Conservation (phyloP, 2,329 filamentous ascomycete species). For the Penicillium occitanis region DNA sequence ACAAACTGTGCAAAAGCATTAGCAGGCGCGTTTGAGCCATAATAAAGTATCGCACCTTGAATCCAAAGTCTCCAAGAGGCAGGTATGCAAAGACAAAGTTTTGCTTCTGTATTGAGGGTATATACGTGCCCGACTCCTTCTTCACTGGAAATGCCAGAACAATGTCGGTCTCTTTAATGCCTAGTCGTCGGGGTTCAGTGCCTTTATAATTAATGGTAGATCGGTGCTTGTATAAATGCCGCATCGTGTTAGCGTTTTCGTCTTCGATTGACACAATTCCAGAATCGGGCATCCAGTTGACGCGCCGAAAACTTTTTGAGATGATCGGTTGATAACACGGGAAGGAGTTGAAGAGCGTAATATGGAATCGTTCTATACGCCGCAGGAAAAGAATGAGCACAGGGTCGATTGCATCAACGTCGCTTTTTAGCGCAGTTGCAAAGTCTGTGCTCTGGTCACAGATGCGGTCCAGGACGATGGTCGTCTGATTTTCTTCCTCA, state of each 20-base stretch:
- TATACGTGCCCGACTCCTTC: background rate
- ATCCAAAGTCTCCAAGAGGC: slow-evolving; percentile 18
- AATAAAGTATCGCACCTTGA: slow-evolving; percentile 15
- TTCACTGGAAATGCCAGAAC: background rate
- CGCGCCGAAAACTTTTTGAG: background rate
- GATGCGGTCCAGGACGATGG: background rate
- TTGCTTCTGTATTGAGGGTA: slow-evolving; percentile 8
- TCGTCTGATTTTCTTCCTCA: slow-evolving; percentile 1
- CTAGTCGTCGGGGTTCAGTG: background rate
- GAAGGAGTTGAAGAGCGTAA: background rate
- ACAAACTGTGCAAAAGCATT: slow-evolving; percentile 6
- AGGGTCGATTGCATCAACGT: background rate
- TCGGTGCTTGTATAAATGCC: background rate
- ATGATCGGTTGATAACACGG: background rate
- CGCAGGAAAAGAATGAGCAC: background rate
- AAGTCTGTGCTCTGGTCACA: background rate
- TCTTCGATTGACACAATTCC: background rate
- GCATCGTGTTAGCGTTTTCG: background rate
- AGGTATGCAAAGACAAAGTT: slow-evolving; percentile 18
- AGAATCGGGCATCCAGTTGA: background rate
- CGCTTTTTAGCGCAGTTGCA: background rate
- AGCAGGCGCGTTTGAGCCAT: slow-evolving; percentile 9
- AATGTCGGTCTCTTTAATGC: background rate
- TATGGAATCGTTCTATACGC: background rate
- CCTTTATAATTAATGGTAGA: background rate